phyloP scores from a whole-genome alignment of 169 alveolate genomes.

The Miamiensis avidus region DNA sequence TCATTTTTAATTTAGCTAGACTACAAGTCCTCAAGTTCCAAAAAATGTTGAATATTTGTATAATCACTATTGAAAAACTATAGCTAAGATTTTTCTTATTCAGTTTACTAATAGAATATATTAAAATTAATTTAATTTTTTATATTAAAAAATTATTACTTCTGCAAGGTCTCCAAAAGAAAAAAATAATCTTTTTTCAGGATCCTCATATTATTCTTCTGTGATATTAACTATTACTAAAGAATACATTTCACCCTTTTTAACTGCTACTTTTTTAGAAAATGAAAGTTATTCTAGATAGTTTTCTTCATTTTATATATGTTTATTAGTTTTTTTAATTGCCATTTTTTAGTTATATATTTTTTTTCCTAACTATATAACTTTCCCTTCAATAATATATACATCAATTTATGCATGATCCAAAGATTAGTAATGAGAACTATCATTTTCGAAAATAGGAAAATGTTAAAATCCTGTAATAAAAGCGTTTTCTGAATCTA shows the following conservation, averaged over 20 bases:
- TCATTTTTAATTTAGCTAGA: not conserved
- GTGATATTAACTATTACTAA: not conserved
- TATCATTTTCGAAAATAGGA: constrained; percentile 11
- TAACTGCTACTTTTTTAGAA: not conserved
- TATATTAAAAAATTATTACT: not conserved
- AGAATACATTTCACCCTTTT: not conserved
- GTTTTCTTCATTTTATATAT: constrained; percentile 1
- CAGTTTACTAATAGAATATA: not conserved
- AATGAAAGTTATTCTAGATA: not conserved
- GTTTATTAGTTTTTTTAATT: constrained; percentile 5
- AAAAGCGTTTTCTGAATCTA: constrained; percentile 3
- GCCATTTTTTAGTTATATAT: not conserved
- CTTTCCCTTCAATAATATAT: constrained; percentile 4
- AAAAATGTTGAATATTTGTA: not conserved
- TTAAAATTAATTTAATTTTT: too few relatives aligned
- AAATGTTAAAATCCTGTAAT: constrained; percentile 5
- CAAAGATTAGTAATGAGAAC: not conserved
- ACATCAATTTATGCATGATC: not conserved
- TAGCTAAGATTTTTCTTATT: not conserved
- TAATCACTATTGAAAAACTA: not conserved
- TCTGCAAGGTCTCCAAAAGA: not conserved
- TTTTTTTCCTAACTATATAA: constrained; percentile 2
- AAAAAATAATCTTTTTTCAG: not conserved
- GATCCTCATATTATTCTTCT: not conserved
- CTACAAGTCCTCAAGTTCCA: not conserved